These are phyloP conservation scores for Candolleomyces efflorescens DNA, from an alignment of 768 basidiomycete species.

Conservation along the genomic window DNA sequence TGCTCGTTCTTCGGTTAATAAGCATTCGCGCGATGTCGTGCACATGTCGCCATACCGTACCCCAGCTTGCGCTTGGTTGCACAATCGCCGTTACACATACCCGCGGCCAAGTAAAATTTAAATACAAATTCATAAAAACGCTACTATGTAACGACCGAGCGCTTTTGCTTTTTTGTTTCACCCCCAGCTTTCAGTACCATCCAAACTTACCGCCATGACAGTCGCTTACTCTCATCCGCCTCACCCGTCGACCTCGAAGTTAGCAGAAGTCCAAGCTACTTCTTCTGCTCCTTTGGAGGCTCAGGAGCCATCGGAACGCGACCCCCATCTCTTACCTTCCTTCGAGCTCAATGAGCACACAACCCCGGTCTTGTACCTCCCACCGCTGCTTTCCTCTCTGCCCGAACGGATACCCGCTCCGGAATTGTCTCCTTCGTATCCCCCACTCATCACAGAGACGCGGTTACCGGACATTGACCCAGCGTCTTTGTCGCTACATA, in stretches of 20 bases:
- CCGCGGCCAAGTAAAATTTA: too few relatives aligned
- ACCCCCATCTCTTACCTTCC: slow-evolving; percentile 54
- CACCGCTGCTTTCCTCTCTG: slow-evolving; percentile 77
- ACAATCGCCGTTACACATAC: neutral
- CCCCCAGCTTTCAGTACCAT: neutral
- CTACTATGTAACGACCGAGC: neutral
- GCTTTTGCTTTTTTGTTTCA: neutral
- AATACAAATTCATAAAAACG: too few relatives aligned
- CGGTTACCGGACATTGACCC: slow-evolving; percentile 84
- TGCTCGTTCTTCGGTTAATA: slow-evolving; percentile 1
- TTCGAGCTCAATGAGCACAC: slow-evolving; percentile 38
- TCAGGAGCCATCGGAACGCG: slow-evolving; percentile 21
- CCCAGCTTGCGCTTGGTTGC: neutral
- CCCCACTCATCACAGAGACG: slow-evolving; percentile 59
- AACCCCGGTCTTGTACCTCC: slow-evolving; percentile 70
- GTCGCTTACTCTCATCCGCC: slow-evolving; percentile 28
- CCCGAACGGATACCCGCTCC: slow-evolving; percentile 38
- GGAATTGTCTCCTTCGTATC: slow-evolving; percentile 14
- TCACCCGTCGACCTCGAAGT: slow-evolving; percentile 19
- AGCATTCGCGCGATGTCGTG: slow-evolving; percentile 7
- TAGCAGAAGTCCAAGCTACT: neutral
- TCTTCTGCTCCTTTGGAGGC: neutral
- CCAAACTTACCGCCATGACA: slow-evolving; percentile 17
- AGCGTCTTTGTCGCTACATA: slow-evolving; percentile 79
- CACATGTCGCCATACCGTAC: slow-evolving; percentile 7